Conservation (phyloP, 306 rosid genomes). For the Leucaena leucocephala region DNA sequence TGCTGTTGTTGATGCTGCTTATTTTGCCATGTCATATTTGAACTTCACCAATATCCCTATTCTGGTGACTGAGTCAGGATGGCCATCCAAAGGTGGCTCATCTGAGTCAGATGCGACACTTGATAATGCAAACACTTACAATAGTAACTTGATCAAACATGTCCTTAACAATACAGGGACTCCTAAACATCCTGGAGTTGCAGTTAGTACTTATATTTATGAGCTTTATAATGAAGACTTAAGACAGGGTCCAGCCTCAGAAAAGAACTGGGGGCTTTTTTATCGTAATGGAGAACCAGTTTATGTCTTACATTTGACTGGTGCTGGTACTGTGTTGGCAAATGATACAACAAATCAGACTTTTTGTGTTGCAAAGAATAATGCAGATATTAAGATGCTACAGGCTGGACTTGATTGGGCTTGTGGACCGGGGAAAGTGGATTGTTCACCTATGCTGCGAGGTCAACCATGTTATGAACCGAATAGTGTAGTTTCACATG, state of each 20-base stretch:
- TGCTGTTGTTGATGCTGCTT: constrained; percentile 94
- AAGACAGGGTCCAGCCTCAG: constrained; percentile 77
- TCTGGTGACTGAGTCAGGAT: constrained; percentile 89
- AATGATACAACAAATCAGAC: constrained; percentile 95
- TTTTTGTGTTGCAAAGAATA: constrained; percentile 79
- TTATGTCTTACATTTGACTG: constrained; percentile 77
- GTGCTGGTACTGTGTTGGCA: constrained; percentile 87
- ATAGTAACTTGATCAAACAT: constrained; percentile 85
- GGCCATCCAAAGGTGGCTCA: constrained; percentile 92
- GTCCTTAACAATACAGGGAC: constrained; percentile 88
- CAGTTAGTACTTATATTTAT: constrained; percentile 80
- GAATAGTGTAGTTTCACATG: constrained; percentile 67
- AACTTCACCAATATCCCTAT: constrained; percentile 81
- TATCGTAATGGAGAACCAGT: constrained; percentile 71
- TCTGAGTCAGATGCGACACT: constrained; percentile 79
- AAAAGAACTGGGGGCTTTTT: constrained; percentile 95
- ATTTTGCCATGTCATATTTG: constrained; percentile 85
- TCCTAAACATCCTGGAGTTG: constrained; percentile 84
- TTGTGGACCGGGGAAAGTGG: constrained; percentile 97
- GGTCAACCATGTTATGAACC: constrained; percentile 89
- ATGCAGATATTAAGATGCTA: constrained; percentile 72
- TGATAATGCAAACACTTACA: constrained; percentile 92
- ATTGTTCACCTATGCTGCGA: constrained; percentile 77
- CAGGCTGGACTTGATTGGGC: constrained; percentile 99
- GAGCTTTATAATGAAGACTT: constrained; percentile 95